Evolutionary conservation across 2,329 filamentous ascomycete species (phyloP).

Genomic region (Aspergillus chevalieri): DNA sequence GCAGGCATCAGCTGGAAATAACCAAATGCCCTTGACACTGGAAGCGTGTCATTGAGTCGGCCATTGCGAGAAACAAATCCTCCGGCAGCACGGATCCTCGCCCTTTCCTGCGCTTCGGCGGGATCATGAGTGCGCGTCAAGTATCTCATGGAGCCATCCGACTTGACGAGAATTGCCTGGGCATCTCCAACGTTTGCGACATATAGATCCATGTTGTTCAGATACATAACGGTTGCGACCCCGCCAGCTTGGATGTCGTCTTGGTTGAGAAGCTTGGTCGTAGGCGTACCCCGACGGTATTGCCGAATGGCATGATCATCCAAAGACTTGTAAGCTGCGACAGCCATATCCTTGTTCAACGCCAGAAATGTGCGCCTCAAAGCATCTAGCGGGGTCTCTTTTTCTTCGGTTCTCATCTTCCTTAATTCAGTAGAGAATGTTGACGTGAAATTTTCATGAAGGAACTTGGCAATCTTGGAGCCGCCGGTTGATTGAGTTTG

Average conservation of each 20-base stretch:
- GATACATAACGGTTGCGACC: slow-evolving; percentile 84
- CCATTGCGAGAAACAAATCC: slow-evolving; percentile 95
- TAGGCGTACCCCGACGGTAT: slow-evolving; percentile 62
- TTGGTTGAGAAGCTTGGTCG: slow-evolving; percentile 72
- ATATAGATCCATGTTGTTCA: slow-evolving; percentile 84
- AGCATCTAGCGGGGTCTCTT: slow-evolving; percentile 76
- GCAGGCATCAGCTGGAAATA: slow-evolving; percentile 89
- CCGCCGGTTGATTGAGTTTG: slow-evolving; percentile 82
- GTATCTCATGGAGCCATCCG: slow-evolving; percentile 74
- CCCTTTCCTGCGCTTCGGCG: slow-evolving; percentile 73
- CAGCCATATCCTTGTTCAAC: slow-evolving; percentile 90
- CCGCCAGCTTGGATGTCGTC: slow-evolving; percentile 87
- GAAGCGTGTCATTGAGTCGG: slow-evolving; percentile 82
- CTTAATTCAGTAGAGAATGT: slow-evolving; percentile 80
- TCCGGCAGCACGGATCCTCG: slow-evolving; percentile 86
- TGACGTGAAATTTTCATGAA: slow-evolving; percentile 90
- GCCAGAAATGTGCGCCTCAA: slow-evolving; percentile 78
- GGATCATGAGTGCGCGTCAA: slow-evolving; percentile 91
- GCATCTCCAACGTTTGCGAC: slow-evolving; percentile 94
- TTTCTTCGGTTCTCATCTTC: slow-evolving; percentile 56
- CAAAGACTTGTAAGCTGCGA: slow-evolving; percentile 70
- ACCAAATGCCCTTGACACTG: slow-evolving; percentile 91
- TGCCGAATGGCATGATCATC: slow-evolving; percentile 61
- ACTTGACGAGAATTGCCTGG: slow-evolving; percentile 90
- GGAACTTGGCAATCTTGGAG: slow-evolving; percentile 90